phyloP scores from a whole-genome alignment of 2,329 filamentous ascomycete genomes.

The Penicillium sp. region DNA sequence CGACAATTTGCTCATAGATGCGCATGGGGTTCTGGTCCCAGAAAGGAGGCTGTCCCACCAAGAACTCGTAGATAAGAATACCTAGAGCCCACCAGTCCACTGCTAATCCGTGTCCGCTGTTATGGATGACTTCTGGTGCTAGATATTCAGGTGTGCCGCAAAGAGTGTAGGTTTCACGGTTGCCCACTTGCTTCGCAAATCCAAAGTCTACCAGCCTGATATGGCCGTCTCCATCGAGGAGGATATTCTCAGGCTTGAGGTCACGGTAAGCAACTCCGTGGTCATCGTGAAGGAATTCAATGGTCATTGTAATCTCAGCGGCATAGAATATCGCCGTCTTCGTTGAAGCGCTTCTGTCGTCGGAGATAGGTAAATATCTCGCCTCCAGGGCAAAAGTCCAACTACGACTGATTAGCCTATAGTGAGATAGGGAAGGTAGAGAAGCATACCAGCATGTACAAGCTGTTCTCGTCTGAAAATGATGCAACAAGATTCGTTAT shows the following conservation, averaged over 20 bases:
- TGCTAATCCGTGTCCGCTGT: slow-evolving; percentile 59
- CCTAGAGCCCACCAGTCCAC: slow-evolving; percentile 67
- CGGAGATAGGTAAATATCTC: slow-evolving; percentile 63
- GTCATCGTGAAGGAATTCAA: slow-evolving; percentile 60
- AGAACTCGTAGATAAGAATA: slow-evolving; percentile 62
- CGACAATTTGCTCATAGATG: slow-evolving; percentile 63
- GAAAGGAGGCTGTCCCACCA: slow-evolving; percentile 63
- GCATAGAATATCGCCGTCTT: slow-evolving; percentile 62
- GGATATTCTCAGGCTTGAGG: slow-evolving; percentile 62
- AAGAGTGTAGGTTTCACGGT: slow-evolving; percentile 58
- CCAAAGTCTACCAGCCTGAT: slow-evolving; percentile 64
- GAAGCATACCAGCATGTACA: slow-evolving; percentile 49
- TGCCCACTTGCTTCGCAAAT: slow-evolving; percentile 59
- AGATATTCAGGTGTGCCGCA: slow-evolving; percentile 65
- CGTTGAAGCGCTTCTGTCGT: slow-evolving; percentile 58
- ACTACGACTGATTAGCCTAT: slow-evolving; percentile 35
- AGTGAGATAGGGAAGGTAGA: not conserved
- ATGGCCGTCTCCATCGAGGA: slow-evolving; percentile 61
- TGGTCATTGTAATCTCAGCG: slow-evolving; percentile 60
- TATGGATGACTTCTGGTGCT: slow-evolving; percentile 62
- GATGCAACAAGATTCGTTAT: slow-evolving; percentile 61
- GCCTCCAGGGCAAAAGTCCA: slow-evolving; percentile 63
- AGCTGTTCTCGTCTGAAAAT: slow-evolving; percentile 58
- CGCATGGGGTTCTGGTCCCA: slow-evolving; percentile 67
- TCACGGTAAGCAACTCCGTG: slow-evolving; percentile 63